Evolutionary conservation across 1,139 yeast genomes (phyloP).

Genomic region (Suhomyces guaymorum): DNA sequence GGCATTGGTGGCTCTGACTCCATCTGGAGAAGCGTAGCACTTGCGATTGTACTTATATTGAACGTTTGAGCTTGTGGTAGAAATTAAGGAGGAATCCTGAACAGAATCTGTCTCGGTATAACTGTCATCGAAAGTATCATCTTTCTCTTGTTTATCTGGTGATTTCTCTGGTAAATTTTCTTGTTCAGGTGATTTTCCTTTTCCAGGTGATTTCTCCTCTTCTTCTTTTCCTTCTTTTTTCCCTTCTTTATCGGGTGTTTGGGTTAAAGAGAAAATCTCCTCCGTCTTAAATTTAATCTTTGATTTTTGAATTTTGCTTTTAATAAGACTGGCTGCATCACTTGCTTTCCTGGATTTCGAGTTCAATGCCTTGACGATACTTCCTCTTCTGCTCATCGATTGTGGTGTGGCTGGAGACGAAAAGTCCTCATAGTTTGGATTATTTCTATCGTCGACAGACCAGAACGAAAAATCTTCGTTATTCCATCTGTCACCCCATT

Average conservation of each 20-base stretch:
- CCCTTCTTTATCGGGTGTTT: slow-evolving; percentile 9
- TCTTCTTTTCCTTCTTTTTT: no score
- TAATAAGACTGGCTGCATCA: slow-evolving; percentile 10
- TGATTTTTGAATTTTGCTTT: slow-evolving; percentile 9
- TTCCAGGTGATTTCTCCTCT: no score
- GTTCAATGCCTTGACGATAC: slow-evolving; percentile 9
- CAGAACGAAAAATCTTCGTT: slow-evolving; percentile 90
- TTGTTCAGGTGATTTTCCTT: no score
- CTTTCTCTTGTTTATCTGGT: no score
- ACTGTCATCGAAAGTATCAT: slow-evolving; percentile 8
- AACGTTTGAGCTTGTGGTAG: slow-evolving; percentile 28
- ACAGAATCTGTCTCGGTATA: slow-evolving; percentile 9
- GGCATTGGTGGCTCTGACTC: slow-evolving; percentile 70
- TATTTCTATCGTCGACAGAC: slow-evolving; percentile 63
- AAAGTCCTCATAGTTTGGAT: slow-evolving; percentile 18
- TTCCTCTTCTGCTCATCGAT: slow-evolving; percentile 13
- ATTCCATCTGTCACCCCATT: slow-evolving; percentile 91
- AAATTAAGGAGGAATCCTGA: slow-evolving; percentile 17
- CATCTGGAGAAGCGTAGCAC: slow-evolving; percentile 52
- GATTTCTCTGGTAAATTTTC: no score
- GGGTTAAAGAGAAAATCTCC: background rate
- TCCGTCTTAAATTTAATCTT: slow-evolving; percentile 3
- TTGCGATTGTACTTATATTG: slow-evolving; percentile 25
- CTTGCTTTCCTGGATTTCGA: slow-evolving; percentile 9
- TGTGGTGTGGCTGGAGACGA: slow-evolving; percentile 8